Evolutionary conservation across 2,329 filamentous ascomycete genomes (phyloP).

Genomic region (Capronia epimyces): DNA sequence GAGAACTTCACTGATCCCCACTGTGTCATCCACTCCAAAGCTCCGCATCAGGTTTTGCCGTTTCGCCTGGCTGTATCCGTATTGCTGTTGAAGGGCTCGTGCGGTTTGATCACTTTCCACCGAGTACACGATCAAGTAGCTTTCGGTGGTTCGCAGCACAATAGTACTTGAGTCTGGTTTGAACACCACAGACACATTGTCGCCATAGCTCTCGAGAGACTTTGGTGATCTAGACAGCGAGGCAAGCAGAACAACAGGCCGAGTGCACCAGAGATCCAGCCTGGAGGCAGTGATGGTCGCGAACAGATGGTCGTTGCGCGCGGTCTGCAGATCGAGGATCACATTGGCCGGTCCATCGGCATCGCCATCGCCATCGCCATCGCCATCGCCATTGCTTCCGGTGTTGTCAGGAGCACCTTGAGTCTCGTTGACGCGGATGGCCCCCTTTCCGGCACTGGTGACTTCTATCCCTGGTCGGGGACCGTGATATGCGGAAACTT

Average conservation of each 20-base stretch:
- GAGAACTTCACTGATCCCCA: conserved; percentile 76
- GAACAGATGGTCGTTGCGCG: conserved; percentile 76
- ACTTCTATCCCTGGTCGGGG: conserved; percentile 35
- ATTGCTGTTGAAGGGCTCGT: conserved; percentile 77
- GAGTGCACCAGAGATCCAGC: conserved; percentile 94
- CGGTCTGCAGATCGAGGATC: conserved; percentile 69
- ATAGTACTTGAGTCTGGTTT: conserved; percentile 89
- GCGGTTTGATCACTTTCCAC: conserved; percentile 77
- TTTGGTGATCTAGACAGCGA: conserved; percentile 73
- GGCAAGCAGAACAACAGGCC: conserved; percentile 85
- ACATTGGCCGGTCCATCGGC: conserved; percentile 11
- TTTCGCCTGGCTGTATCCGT: conserved; percentile 49
- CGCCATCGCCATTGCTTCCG: background rate
- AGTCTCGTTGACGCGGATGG: background rate
- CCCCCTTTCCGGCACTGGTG: conserved; percentile 30
- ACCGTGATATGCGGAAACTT: conserved; percentile 46
- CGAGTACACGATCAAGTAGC: conserved; percentile 91
- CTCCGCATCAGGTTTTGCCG: conserved; percentile 43
- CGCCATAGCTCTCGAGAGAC: conserved; percentile 77
- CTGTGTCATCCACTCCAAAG: conserved; percentile 74
- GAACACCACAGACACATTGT: conserved; percentile 76
- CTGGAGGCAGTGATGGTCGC: conserved; percentile 79
- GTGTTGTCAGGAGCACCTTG: conserved; percentile 7
- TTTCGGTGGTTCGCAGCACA: conserved; percentile 77
- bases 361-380: too few species aligned